Evolutionary conservation across 164 flowering plant species (phyloP), one percentile per base, ranked within the genome.

Genomic region (Vitis cinerea): DNA sequence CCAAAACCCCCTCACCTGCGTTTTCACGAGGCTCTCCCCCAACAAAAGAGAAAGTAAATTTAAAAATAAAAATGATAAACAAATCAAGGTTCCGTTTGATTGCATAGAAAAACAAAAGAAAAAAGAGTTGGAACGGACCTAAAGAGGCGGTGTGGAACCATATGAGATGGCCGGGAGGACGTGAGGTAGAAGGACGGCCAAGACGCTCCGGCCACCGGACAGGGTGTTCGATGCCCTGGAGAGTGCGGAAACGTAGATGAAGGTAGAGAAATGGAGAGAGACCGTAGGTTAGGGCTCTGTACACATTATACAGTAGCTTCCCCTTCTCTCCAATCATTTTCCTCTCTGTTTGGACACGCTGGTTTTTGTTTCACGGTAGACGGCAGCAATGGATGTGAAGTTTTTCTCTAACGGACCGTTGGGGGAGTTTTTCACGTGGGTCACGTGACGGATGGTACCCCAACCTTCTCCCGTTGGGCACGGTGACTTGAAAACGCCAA

Each of bases 111-210:
- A 56, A 8, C 14, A 54, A 23, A 53, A 31, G 3, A 27, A 55
- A 19, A 6, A 49, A 64, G 19, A n/a, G 8, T 16, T 44, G 15
- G 30, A 47, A 5, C 64, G 14, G 47, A 90, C 97, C 98, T 78
- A 95, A 73, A 17, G 99, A 93, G 74, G 93, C 99, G 73, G 99
- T 97, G 71, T 95, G 99, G 74, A 95, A 93, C 93, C 96, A 91
- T 72, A 91, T 67, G 75, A 95, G 96, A 5, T 84, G 89, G 27
- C 97, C 94, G 1, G 84, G 80, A 11, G 93, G 97, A 31, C 98
- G 96, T 61, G 82, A 63, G 16, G 77, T 71, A n/a, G 98, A 91
- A 54, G 98, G 86, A 29, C 76, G 84, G 66, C 96, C 98, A 13
- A 95, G 82, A 44, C 97, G 96, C 82, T 94, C 96, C 0, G 73